Base-by-base conservation (phyloP, 495 filamentous ascomycete species). In the Penicillium herquei region DNA sequence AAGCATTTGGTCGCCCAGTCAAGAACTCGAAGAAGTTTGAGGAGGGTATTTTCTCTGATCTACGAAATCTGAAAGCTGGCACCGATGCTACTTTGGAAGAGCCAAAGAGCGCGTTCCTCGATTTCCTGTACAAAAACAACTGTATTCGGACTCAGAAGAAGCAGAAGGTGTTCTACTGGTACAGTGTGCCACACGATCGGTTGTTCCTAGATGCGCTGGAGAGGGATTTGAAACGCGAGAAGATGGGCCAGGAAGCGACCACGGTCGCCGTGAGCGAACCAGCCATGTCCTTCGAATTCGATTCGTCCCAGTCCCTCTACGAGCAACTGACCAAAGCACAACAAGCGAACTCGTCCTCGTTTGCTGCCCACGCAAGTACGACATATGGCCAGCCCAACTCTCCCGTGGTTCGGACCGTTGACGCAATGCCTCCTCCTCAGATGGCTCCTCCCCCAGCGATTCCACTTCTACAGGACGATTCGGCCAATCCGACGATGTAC, bases 21-120 rank as follows among this genome's bases (percentile, higher is more conserved):
- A 98, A 97, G 83, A 98, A 98, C 78, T 95, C 95, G 33, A 98
- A 98, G 78, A 98, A 98, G 72, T 98, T 98, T 70, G 94, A 98
- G 73, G 94, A 98, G 70, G 94, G 94, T 57, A 98, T 98, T 72
- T 98, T 98, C 78, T 98, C 94, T 34, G 94, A 98, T 69, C 79
- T 98, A 71, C 90, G 94, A 70, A 98, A 98, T 68, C 81, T 98
- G 56, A 98, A 98, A 75, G 92, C 94, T 52, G 94, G 94, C 49
- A 97, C 92, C 66, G 94, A 98, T 81, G 94, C 94, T n/a, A 96
- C 93, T 21, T 86, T 98, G 37, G 94, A 98, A 75, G 94, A 98
- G 73, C 94, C 94, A 35, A 98, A 98, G 81, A 97, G 93, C 77
- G 84, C 90, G 2, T 98, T 98, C 76, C 83, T 98, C 48, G 94